Conservation (phyloP, 78 protist genomes). For the Planoprotostelium fungivorum region DNA sequence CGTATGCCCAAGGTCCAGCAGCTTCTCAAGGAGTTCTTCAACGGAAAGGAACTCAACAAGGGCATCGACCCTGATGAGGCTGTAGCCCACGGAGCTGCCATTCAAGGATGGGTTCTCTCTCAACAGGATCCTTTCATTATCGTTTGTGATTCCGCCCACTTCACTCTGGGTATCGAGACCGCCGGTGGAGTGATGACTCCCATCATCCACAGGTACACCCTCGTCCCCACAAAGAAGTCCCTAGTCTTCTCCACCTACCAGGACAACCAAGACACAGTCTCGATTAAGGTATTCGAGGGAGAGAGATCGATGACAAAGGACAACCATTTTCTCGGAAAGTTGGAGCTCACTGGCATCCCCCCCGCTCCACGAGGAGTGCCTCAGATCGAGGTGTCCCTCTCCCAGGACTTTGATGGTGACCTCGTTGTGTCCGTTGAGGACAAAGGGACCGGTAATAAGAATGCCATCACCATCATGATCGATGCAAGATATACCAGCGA, state of each 20-base stretch:
- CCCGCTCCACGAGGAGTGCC: conserved; percentile 96
- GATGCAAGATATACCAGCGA: conserved; percentile 85
- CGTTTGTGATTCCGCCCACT: conserved; percentile 93
- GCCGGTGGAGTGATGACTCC: conserved; percentile 98
- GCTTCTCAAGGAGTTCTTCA: conserved; percentile 93
- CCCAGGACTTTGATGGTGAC: conserved; percentile 93
- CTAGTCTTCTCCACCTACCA: conserved; percentile 94
- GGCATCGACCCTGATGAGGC: conserved; percentile 99
- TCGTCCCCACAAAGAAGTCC: conserved; percentile 93
- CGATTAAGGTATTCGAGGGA: conserved; percentile 97
- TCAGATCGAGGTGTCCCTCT: conserved; percentile 93
- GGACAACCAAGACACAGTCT: conserved; percentile 93
- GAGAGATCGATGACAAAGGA: conserved; percentile 96
- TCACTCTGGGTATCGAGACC: conserved; percentile 98
- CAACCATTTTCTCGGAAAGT: conserved; percentile 90
- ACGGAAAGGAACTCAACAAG: conserved; percentile 96
- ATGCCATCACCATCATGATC: conserved; percentile 90
- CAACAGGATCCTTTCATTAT: conserved; percentile 64
- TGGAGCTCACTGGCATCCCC: conserved; percentile 89
- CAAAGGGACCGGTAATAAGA: conserved; percentile 85
- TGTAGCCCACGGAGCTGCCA: conserved; percentile 99
- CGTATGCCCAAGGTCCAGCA: conserved; percentile 98
- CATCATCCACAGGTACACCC: conserved; percentile 83
- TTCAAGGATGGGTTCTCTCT: conserved; percentile 96
- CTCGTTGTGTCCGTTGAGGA: conserved; percentile 91